Base-by-base conservation (phyloP, 2,329 filamentous ascomycete species). In the Arachnopeziza araneosa region DNA sequence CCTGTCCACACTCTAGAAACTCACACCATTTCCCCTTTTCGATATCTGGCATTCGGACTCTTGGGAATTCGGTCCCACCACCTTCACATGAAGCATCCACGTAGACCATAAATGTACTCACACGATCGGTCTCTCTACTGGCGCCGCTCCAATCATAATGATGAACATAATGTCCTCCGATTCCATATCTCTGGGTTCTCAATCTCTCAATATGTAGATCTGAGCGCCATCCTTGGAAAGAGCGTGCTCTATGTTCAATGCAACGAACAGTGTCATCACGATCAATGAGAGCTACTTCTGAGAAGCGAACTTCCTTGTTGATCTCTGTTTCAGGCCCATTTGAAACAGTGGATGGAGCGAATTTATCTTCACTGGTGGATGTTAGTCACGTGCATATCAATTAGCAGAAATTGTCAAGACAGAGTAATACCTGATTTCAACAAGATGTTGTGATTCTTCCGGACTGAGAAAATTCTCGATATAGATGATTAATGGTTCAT, bases 91-190 rank as follows among this genome's bases (percentile, higher is more conserved):
- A 56, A 73, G 72, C 78, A 9, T 75, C 72, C 0, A 86, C 69
- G 67, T 85, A 87, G 1, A 86, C 83, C 82, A 86, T 86, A 66
- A 86, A 86, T 2, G 78, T 83, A 58, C 78, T 83, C 6, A 82
- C 71, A 0, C 84, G 74, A 44, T 76, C 77, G 3, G 57, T 68
- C 60, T 70, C 75, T 55, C 70, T 71, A 51, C 64, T 69, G 0
- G 74, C 73, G 6, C 76, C 77, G 50, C 72, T 74, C 82, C 83
- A 86, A 71, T 87, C 84, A 68, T 80, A 86, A 65, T 86, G 83
- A 62, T 83, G 77, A 2, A 72, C 72, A 69, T 86, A 87, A 69
- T 86, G 82, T 0, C 83, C 84, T 2, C 83, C 83, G 1, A 76
- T 77, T n/a, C 79, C 80, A 67, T 87, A 87, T 55, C 80, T 76